Conservation (phyloP, 2,329 filamentous ascomycete genomes). For the Clarireedia paspali region DNA sequence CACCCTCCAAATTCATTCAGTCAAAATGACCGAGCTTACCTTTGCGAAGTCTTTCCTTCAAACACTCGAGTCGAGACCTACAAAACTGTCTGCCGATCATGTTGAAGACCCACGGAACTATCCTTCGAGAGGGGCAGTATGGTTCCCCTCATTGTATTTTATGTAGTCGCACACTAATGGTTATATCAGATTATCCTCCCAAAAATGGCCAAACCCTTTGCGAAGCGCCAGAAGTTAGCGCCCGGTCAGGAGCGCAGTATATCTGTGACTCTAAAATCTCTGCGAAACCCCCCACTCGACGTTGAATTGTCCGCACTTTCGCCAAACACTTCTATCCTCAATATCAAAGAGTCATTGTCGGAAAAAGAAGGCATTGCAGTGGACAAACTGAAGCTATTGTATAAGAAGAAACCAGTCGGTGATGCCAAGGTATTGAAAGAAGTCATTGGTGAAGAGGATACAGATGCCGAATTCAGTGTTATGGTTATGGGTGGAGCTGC, state of each 20-base stretch:
- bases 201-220: constrained; percentile 52
- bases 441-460: constrained; percentile 49
- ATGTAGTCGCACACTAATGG: constrained; percentile 6
- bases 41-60: constrained; percentile 82
- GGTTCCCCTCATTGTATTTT: constrained; percentile 25
- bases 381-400: constrained; percentile 80
- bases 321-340: constrained; percentile 65
- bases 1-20: neutral
- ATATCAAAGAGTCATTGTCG: constrained; percentile 66
- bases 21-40: constrained; percentile 68
- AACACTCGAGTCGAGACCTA: constrained; percentile 67
- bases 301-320: constrained; percentile 57
- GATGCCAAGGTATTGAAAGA: constrained; percentile 75
- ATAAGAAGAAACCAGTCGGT: constrained; percentile 76
- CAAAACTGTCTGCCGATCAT: constrained; percentile 83
- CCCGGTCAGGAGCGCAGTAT: constrained; percentile 47
- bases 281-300: constrained; percentile 66
- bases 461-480: constrained; percentile 65
- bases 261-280: constrained; percentile 62
- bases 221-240: constrained; percentile 35
- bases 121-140: constrained; percentile 68
- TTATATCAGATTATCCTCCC: constrained; percentile 60
- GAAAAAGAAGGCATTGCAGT: constrained; percentile 53
- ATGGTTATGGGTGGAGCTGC: constrained; percentile 77
- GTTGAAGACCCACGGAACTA: constrained; percentile 78